phyloP scores from a whole-genome alignment of 2,329 filamentous ascomycete species.

The Xylaria sp. region DNA sequence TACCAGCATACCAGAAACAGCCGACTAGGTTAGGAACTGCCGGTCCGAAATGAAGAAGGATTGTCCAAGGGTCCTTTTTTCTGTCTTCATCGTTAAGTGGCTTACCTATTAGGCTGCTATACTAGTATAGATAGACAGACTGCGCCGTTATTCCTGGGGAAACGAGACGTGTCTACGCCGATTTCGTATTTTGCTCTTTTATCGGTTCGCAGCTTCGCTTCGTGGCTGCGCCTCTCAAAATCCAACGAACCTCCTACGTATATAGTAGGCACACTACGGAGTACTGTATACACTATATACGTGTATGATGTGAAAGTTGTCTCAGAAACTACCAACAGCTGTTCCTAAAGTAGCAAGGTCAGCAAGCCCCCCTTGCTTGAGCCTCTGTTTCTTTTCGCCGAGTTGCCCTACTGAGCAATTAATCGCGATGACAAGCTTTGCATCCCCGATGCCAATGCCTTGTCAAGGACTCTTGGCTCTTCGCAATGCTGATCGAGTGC shows the following conservation, averaged over 20 bases:
- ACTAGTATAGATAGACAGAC: background rate
- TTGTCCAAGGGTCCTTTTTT: slow-evolving; percentile 1
- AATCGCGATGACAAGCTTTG: slow-evolving; percentile 12
- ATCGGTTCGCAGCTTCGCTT: background rate
- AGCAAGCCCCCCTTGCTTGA: background rate
- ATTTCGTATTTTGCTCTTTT: background rate
- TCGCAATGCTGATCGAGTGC: background rate
- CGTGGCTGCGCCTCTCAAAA: background rate
- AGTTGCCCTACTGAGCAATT: slow-evolving; percentile 1
- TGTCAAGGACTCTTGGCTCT: background rate
- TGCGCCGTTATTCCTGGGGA: background rate
- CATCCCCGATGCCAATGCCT: slow-evolving; percentile 4
- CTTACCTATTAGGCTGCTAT: background rate
- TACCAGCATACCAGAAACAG: background rate
- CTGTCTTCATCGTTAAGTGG: background rate
- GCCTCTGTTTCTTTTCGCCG: slow-evolving; percentile 1
- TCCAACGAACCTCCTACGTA: background rate
- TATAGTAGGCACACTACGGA: background rate
- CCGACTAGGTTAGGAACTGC: slow-evolving; percentile 14
- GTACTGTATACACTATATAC: background rate
- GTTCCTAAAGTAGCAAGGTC: background rate
- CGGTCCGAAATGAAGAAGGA: slow-evolving; percentile 34
- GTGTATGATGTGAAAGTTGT: slow-evolving; percentile 1
- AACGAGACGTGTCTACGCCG: background rate
- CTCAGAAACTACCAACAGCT: background rate